Evolutionary conservation across 2,329 filamentous ascomycete genomes (phyloP), one percentile per base, ranked within the genome.

Genomic region (Gremmenia infestans): DNA sequence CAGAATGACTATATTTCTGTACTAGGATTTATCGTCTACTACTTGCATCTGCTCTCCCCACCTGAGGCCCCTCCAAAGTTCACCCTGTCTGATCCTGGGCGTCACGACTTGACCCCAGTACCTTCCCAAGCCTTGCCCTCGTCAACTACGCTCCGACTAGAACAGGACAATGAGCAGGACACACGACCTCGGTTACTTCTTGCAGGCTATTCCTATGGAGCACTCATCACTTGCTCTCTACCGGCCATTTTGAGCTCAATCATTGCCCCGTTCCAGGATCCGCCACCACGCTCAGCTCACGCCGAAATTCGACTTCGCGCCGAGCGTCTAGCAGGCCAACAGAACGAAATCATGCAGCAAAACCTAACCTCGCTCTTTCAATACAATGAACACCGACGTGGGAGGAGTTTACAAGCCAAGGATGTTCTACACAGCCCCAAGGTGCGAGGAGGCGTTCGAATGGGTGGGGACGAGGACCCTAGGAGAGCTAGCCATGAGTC

Each of bases 181-280:
- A 17, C 19, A 37, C 53, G 59, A 22, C 55, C 64, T 71, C 2
- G 76, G 48, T 67, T 85, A 2, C 65, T 96, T 5, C 76, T 94
- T 6, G 87, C 81, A 2, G 92, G 92, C 12, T 97, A 97, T 70
- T 96, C 91, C 0, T 97, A 97, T 70, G 94, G 94, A 45, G 89
- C 91, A 4, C 81, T 96, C 67, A 82, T 97, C 40, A 85, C 90
- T 2, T 84, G 81, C 0, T 83, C 87, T 55, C 78, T 96, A 0
- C 89, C 91, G 0, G 76, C 83, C 0, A 72, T 77, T 0, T 56
- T 70, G 0, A 66, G 65, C 6, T 57, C 63, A 54, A 60, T 70
- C 8, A 55, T 86, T 37, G 70, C 75, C 11, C 71, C 76, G 0
- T 81, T 95, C 28, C 72, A 90, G 23, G 70, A 77, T 1, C 72